Evolutionary conservation across 2,329 filamentous ascomycete species (phyloP).

Genomic region (Fusarium metavorans): DNA sequence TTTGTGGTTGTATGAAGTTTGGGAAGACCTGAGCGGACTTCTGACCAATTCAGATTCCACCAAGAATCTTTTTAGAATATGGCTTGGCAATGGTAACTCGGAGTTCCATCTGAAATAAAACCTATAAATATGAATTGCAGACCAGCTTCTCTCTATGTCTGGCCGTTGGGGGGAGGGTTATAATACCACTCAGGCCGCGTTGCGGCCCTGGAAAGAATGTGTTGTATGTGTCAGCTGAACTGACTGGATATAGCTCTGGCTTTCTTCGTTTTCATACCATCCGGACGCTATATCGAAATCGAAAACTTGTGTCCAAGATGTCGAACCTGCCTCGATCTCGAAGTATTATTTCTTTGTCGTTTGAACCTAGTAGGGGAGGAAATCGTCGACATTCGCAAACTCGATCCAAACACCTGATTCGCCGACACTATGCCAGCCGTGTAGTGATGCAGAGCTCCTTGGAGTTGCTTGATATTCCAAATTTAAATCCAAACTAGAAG

Average conservation of each 20-base stretch:
- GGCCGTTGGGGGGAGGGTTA: not conserved
- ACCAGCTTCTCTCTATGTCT: not conserved
- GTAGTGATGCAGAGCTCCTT: not conserved
- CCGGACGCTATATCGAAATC: rapidly evolving
- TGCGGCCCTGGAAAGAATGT: not conserved
- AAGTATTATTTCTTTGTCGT: not conserved
- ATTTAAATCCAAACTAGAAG: not conserved
- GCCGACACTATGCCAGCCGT: not conserved
- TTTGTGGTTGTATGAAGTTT: not conserved
- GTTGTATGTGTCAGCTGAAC: not conserved
- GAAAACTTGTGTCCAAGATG: not conserved
- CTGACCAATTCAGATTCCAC: not conserved
- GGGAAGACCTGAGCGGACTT: not conserved
- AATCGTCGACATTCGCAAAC: not conserved
- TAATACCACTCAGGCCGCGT: not conserved
- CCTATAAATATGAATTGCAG: not conserved
- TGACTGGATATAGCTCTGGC: not conserved
- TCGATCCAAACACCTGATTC: not conserved
- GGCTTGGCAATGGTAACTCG: not conserved
- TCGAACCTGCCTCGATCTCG: not conserved
- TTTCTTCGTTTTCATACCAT: not conserved
- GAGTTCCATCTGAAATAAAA: not conserved
- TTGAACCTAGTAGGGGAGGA: not conserved
- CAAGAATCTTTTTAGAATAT: not conserved
- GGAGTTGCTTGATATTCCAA: not conserved